phyloP scores from a whole-genome alignment of 345 rosid genomes.

The Anacardium occidentale region DNA sequence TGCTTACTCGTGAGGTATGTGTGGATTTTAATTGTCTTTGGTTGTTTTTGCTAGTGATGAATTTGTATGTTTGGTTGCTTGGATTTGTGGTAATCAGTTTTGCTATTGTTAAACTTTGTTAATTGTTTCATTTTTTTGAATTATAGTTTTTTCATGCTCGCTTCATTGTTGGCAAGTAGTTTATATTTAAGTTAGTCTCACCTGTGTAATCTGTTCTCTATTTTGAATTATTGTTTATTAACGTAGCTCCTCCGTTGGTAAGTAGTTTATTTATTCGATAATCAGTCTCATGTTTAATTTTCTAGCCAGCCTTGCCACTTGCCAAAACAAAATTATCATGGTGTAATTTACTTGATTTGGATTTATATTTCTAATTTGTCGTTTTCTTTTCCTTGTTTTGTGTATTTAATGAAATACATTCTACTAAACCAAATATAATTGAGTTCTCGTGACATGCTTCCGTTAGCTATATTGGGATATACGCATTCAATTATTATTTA shows the following conservation, averaged over 20 bases:
- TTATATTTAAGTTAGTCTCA: background rate
- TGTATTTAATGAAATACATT: background rate
- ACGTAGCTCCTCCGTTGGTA: background rate
- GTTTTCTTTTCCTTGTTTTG: background rate
- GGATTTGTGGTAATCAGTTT: background rate
- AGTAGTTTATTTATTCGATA: no score
- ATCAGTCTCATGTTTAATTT: background rate
- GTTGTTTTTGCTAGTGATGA: background rate
- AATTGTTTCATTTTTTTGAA: background rate
- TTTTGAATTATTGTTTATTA: slow-evolving; percentile 1
- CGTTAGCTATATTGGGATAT: background rate
- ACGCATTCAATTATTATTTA: background rate
- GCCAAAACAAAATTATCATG: slow-evolving; percentile 6
- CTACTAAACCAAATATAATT: background rate
- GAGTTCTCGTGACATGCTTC: background rate
- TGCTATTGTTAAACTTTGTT: background rate
- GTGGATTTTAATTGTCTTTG: background rate
- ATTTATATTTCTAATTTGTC: background rate
- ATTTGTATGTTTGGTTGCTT: background rate
- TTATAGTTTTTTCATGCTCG: background rate
- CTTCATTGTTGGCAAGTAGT: background rate
- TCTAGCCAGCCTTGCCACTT: background rate
- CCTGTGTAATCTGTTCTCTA: background rate
- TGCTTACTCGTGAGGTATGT: background rate
- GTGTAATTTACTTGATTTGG: background rate